Conservation (phyloP, 371 early-diverging fungal species). For the Enterocytospora artemiae region DNA sequence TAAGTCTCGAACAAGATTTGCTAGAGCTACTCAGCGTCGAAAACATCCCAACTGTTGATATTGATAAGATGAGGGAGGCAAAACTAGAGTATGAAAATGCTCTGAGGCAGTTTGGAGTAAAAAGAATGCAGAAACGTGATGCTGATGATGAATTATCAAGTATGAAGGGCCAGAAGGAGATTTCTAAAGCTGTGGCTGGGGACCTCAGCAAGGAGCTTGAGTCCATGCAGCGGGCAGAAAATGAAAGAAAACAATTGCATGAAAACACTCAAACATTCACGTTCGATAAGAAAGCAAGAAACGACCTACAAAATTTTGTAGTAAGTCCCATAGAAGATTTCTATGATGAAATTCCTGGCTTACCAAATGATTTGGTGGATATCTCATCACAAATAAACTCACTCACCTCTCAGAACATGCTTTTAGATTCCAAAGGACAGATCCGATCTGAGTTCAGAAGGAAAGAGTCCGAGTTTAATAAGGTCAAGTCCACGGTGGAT, state of each 20-base stretch:
- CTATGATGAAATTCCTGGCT: no score
- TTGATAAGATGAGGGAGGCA: not conserved
- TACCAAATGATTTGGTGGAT: no score
- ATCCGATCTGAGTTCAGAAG: no score
- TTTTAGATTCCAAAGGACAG: no score
- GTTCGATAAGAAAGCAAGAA: not conserved
- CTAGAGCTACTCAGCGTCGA: not conserved
- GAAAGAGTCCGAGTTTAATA: no score
- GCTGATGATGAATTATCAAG: not conserved
- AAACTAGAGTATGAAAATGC: constrained; percentile 2
- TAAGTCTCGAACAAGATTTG: not conserved
- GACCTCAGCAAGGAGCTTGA: not conserved
- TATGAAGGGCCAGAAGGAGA: not conserved
- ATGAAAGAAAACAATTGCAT: not conserved
- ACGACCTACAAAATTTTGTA: not conserved
- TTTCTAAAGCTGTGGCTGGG: not conserved
- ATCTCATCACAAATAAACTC: no score
- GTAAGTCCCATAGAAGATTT: not conserved
- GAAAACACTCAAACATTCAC: not conserved
- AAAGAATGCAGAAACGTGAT: not conserved
- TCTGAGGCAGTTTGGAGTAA: not conserved
- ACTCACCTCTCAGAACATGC: no score
- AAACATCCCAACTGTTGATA: constrained; percentile 9
- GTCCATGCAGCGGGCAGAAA: not conserved
- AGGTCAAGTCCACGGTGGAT: no score